phyloP scores from a whole-genome alignment of 1,284 basidiomycete genomes.

The Naganishia albida region DNA sequence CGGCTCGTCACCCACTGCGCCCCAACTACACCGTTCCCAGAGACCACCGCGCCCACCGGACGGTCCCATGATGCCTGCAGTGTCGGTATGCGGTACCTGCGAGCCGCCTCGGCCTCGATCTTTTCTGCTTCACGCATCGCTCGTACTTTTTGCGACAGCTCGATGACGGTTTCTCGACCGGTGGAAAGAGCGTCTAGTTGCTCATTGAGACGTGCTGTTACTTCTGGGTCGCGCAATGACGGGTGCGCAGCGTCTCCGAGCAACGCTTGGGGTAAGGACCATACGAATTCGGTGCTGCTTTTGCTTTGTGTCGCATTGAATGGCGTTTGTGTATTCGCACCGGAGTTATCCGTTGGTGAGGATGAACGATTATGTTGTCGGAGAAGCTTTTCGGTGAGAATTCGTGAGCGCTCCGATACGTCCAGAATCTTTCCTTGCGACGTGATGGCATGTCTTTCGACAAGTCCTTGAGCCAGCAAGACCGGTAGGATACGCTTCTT shows the following conservation, averaged over 20 bases:
- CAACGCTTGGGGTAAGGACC: slow-evolving; percentile 19
- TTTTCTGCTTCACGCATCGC: slow-evolving; percentile 1
- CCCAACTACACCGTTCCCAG: slow-evolving; percentile 36
- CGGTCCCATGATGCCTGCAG: slow-evolving; percentile 18
- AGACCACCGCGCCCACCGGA: slow-evolving; percentile 9
- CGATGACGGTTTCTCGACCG: slow-evolving; percentile 21
- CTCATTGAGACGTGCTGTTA: neutral
- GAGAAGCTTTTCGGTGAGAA: slow-evolving; percentile 15
- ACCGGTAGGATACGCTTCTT: slow-evolving; percentile 47
- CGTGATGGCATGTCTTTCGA: slow-evolving; percentile 35
- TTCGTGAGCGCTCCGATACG: slow-evolving; percentile 5
- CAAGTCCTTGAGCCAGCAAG: slow-evolving; percentile 43
- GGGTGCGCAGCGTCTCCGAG: slow-evolving; percentile 7
- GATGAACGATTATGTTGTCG: neutral
- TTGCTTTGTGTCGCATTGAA: slow-evolving; percentile 15
- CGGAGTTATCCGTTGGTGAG: slow-evolving; percentile 3
- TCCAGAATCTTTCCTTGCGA: slow-evolving; percentile 9
- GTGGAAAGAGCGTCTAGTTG: slow-evolving; percentile 19
- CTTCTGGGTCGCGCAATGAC: neutral
- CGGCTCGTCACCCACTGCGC: slow-evolving; percentile 32
- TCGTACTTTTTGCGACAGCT: slow-evolving; percentile 17
- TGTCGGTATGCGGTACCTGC: slow-evolving; percentile 17
- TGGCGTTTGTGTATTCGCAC: slow-evolving; percentile 3
- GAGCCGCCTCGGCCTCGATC: neutral
- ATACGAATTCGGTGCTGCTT: slow-evolving; percentile 22